Conservation (phyloP, 768 basidiomycete genomes). For the Hygrocybe coccinea region DNA sequence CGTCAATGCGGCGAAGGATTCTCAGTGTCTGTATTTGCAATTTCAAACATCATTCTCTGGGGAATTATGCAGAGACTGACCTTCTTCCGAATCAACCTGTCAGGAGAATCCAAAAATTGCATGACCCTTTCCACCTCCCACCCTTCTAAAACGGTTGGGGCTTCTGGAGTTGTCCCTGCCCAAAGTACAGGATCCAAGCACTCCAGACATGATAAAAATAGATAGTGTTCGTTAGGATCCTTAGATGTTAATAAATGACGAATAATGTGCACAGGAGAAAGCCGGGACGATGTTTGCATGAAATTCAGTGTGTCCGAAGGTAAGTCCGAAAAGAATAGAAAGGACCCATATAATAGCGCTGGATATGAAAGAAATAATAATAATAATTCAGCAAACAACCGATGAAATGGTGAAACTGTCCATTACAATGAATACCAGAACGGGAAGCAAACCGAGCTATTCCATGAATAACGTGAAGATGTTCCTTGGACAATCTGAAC, state of each 20-base stretch:
- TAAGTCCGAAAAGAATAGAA: conserved; percentile 31
- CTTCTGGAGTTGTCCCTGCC: conserved; percentile 56
- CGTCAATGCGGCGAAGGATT: conserved; percentile 55
- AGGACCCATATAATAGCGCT: conserved; percentile 36
- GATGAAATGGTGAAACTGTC: background rate
- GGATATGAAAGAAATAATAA: background rate
- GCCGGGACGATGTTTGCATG: conserved; percentile 21
- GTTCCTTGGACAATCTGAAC: conserved; percentile 8
- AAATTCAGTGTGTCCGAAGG: conserved; percentile 26
- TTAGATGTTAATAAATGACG: conserved; percentile 54
- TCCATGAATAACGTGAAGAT: conserved; percentile 21
- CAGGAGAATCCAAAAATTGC: conserved; percentile 58
- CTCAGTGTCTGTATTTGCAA: conserved; percentile 50
- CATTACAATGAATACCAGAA: conserved; percentile 21
- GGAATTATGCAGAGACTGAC: conserved; percentile 33
- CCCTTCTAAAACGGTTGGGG: conserved; percentile 54
- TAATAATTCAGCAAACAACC: conserved; percentile 8
- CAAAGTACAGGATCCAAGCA: conserved; percentile 56
- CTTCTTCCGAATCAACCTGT: conserved; percentile 53
- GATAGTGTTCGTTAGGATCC: conserved; percentile 56
- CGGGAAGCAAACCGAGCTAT: conserved; percentile 24
- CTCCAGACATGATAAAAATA: conserved; percentile 62
- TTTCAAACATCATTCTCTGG: background rate
- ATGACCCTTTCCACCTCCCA: conserved; percentile 73
- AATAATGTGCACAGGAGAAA: conserved; percentile 43